Evolutionary conservation across 2,329 filamentous ascomycete species (phyloP), one percentile per base, ranked within the genome.

Genomic region (Diaporthe batatas): DNA sequence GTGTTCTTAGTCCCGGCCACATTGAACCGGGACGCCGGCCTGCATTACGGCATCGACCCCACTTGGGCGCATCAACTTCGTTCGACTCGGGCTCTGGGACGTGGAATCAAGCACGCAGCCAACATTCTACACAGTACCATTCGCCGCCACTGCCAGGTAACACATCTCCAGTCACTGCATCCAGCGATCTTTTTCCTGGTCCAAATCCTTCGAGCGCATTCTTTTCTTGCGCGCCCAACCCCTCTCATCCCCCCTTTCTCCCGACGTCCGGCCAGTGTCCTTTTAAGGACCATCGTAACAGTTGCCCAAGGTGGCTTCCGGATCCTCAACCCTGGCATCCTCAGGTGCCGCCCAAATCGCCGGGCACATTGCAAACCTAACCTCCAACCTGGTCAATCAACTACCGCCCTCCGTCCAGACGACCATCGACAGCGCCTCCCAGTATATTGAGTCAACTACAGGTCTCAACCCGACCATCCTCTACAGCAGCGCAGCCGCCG

Each of bases 251-350:
- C 47, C 14, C n/a, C 32, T 32, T 32, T 36, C 62, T 42, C 70
- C 51, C 70, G 67, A 68, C 25, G 65, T 57, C 71, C 73, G 53
- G 70, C 49, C 53, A 79, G 81, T 81, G 81, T 84, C 80, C 82
- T 84, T 77, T 79, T 76, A 79, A 80, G 81, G 83, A 81, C 82
- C 75, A 77, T 80, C 78, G 47, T 51, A 79, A 79, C 81, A 83
- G 84, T 74, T 62, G 73, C 73, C 82, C 87, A 91, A 90, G 82
- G 88, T 91, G 89, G 89, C 88, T 90, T 90, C 89, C 81, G 82
- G 83, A 83, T 85, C 83, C 81, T 71, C 68, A 67, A 79, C 84
- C 79, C 84, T 86, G 88, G 89, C 88, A 88, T 90, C 89, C 80
- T 86, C 87, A 82, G 89, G 89, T 90, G 90, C 88, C 84, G 80